Percentiles rank a stretch among this genome's conserved stretches.
phyloP scores from a whole-genome alignment of 2,329 filamentous ascomycete species.

The Bipolaris gigantea region DNA sequence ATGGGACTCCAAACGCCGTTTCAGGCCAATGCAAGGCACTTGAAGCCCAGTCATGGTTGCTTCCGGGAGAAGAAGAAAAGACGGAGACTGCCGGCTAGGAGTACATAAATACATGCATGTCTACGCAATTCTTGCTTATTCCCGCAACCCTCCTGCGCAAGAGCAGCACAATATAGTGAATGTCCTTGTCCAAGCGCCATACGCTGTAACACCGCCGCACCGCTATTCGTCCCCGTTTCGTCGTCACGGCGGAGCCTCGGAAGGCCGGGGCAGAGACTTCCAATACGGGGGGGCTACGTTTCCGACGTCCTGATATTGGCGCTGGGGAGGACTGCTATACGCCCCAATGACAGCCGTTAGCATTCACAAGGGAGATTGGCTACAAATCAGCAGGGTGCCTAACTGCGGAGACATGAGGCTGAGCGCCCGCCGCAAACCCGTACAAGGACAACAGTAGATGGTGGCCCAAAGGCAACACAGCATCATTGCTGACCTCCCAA shows the following conservation, averaged over 20 bases:
- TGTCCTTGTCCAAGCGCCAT: not conserved
- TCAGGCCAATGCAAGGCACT: not conserved
- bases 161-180: not conserved
- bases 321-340: not conserved
- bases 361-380: not conserved
- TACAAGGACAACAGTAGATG: not conserved
- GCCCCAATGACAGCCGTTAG: not conserved
- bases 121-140: not conserved
- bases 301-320: not conserved
- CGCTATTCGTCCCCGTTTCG: not conserved
- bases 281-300: not conserved
- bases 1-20: not conserved
- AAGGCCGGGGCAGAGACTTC: not conserved
- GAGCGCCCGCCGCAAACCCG: not conserved
- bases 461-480: slow-evolving; percentile 1
- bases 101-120: not conserved
- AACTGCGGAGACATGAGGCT: not conserved
- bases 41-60: not conserved
- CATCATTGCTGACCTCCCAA: slow-evolving; percentile 1
- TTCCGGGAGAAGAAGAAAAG: not conserved
- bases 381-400: not conserved
- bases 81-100: not conserved
- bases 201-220: not conserved
- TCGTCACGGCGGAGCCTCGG: not conserved
- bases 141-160: not conserved